Evolutionary conservation across 2,329 filamentous ascomycete species (phyloP).

Genomic region (Curvularia eragrostidis): DNA sequence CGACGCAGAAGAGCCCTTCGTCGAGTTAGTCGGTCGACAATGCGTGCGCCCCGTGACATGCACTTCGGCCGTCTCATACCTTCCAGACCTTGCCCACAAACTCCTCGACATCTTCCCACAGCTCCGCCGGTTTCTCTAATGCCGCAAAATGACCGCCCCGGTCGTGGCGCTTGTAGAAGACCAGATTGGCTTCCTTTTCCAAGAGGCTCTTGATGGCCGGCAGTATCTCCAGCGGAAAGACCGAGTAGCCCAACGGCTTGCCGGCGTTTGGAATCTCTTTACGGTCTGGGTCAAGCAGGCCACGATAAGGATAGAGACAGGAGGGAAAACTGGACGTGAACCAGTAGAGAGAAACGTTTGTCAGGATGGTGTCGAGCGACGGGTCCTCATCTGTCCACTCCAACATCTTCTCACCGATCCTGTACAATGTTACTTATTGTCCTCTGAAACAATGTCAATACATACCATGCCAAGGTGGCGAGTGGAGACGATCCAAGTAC

Average conservation of each 20-base stretch:
- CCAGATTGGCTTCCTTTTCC: constrained; percentile 49
- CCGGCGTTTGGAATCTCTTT: constrained; percentile 1
- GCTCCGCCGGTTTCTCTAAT: constrained; percentile 53
- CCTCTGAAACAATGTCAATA: neutral
- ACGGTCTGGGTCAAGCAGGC: constrained; percentile 23
- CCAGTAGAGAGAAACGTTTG: constrained; percentile 63
- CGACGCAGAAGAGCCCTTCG: neutral
- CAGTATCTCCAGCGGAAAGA: constrained; percentile 54
- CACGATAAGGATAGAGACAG: constrained; percentile 60
- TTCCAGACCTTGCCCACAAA: constrained; percentile 52
- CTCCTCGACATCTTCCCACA: constrained; percentile 56
- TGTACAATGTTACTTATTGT: constrained; percentile 9
- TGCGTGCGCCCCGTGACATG: neutral
- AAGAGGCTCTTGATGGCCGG: constrained; percentile 49
- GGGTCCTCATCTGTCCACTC: constrained; percentile 60
- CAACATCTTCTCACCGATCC: constrained; percentile 64
- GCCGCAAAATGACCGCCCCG: constrained; percentile 64
- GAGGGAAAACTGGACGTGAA: constrained; percentile 57
- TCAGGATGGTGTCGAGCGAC: constrained; percentile 56
- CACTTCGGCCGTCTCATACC: constrained; percentile 23
- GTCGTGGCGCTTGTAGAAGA: constrained; percentile 49
- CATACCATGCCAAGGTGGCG: constrained; percentile 62
- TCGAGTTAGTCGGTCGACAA: constrained; percentile 1
- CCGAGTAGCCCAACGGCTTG: constrained; percentile 55
- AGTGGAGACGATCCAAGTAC: constrained; percentile 63